These are phyloP conservation scores for Rhododendron simsii DNA, from an alignment of 148 eudicot species.

Conservation along the genomic window DNA sequence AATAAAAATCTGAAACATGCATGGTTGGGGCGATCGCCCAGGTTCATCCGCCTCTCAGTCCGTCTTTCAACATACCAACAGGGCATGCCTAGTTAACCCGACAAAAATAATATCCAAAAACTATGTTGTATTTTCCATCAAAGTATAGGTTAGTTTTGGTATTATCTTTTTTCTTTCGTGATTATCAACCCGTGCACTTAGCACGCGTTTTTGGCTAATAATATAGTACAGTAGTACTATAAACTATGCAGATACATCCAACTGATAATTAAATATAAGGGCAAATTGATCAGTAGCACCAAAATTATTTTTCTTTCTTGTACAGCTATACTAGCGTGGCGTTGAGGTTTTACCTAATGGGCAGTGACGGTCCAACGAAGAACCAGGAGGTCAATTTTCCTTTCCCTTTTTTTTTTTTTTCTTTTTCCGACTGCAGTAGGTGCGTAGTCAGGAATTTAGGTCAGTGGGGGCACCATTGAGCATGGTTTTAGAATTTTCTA, in stretches of 20 bases:
- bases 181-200: neutral
- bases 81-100: neutral
- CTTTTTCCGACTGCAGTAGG: too few relatives aligned
- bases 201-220: neutral
- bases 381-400: neutral
- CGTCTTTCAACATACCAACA: neutral
- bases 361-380: neutral
- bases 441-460: too few relatives aligned
- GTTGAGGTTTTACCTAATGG: neutral
- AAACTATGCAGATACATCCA: neutral
- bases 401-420: too few relatives aligned
- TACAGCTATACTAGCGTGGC: neutral
- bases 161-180: neutral
- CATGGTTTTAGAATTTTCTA: too few relatives aligned
- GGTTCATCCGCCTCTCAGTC: neutral
- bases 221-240: too few relatives aligned
- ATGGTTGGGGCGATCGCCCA: too few relatives aligned
- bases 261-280: too few relatives aligned
- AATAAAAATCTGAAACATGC: too few relatives aligned
- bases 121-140: neutral
- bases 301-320: neutral
- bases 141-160: neutral
- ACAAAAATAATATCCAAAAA: neutral
- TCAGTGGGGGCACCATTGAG: too few relatives aligned
- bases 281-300: too few relatives aligned